Base-by-base conservation (phyloP, 2,329 filamentous ascomycete species). In the Cordyceps cicadae region DNA sequence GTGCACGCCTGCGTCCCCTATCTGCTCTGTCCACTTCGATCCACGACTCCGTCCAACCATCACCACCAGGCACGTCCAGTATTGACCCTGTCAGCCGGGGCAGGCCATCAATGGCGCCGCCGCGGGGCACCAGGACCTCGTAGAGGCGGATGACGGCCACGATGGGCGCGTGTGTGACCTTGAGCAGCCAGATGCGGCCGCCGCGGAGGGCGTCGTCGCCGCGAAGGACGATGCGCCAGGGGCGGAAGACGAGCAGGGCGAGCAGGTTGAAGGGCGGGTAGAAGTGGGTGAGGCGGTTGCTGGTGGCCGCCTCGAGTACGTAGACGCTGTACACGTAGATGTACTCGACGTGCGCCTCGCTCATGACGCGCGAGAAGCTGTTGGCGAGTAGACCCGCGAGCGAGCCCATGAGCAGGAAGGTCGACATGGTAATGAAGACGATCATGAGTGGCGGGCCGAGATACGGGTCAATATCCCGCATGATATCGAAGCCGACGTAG, bases 331-430 rank as follows among this genome's bases (percentile, higher is more conserved):
- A 92, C 67, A 91, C 85, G 69, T 89, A 92, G 39, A 92, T 79
- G 68, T 92, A 92, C 71, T 93, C 89, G 68, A 92, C 89, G 62
- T 79, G 79, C 45, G 85, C 84, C 65, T 86, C 83, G 54, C 78
- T 79, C 66, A 86, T 86, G 66, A 87, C 80, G 58, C 83, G 80
- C 17, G 80, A 83, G 73, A 92, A 87, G 70, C 85, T 89, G 75
- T 90, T 91, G 68, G 86, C 89, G 62, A 92, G 78, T 76, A 92
- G 86, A 78, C 87, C 87, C 43, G 90, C 92, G 64, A 92, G 76
- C 21, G 87, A 89, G 54, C 89, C 90, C 74, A 90, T 88, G 37
- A 94, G 80, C 8, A 94, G 78, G 66, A 93, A 90, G 62, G 89
- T 89, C 49, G 88, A 90, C 68, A 93, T 77, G 26, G 82, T 88